These are phyloP conservation scores for Venturia pyrina DNA, from an alignment of 2,329 filamentous ascomycete species.

Conservation along the genomic window DNA sequence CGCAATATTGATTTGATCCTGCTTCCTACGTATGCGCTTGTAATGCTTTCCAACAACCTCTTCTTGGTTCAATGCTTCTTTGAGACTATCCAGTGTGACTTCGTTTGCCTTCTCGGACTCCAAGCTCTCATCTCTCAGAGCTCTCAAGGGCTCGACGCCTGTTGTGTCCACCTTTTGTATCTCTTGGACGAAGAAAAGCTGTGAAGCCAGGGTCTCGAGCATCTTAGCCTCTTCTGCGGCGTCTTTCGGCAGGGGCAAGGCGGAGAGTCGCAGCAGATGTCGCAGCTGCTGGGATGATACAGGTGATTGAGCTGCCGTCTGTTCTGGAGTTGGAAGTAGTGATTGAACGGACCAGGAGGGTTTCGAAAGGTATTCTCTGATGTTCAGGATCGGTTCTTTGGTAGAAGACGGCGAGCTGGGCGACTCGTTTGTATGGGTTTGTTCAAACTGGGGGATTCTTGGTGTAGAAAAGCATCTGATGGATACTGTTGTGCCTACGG, in stretches of 20 bases:
- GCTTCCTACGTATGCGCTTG: conserved; percentile 39
- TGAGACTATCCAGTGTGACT: conserved; percentile 48
- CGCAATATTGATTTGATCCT: conserved; percentile 22
- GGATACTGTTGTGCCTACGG: neutral
- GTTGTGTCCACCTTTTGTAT: conserved; percentile 71
- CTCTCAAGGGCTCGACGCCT: conserved; percentile 61
- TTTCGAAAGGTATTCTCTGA: conserved; percentile 22
- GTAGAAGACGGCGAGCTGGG: neutral
- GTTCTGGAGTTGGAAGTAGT: conserved; percentile 46
- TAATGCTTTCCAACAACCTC: conserved; percentile 45
- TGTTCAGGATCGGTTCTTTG: conserved; percentile 2
- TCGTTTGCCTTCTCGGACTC: conserved; percentile 42
- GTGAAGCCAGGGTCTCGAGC: conserved; percentile 64
- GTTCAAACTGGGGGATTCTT: neutral
- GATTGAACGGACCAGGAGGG: conserved; percentile 79
- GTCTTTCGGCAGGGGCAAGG: conserved; percentile 62
- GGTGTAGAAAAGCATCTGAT: neutral
- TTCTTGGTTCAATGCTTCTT: conserved; percentile 50
- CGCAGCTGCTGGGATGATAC: conserved; percentile 61
- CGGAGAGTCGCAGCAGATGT: conserved; percentile 81
- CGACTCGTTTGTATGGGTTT: neutral
- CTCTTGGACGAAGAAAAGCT: conserved; percentile 83
- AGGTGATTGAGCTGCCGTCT: conserved; percentile 22
- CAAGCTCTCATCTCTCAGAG: conserved; percentile 69
- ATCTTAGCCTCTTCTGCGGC: conserved; percentile 57